Evolutionary conservation across 2,329 filamentous ascomycete species (phyloP).

Genomic region (Botrytis squamosa): DNA sequence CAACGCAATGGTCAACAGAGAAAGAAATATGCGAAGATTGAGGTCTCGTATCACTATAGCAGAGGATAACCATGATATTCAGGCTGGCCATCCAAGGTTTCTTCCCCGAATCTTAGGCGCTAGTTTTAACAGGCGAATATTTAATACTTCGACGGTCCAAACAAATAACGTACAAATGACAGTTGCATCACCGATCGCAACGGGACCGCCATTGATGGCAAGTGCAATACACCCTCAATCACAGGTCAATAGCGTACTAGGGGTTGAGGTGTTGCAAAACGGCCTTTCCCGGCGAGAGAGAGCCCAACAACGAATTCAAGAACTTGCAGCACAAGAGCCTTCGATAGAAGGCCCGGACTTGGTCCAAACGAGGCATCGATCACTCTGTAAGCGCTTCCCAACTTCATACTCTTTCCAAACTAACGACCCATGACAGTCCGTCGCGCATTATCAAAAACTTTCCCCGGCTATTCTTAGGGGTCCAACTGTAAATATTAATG

Average conservation of each 20-base stretch:
- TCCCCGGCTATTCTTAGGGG: constrained; percentile 34
- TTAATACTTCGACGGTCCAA: constrained; percentile 2
- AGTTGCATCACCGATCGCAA: constrained; percentile 22
- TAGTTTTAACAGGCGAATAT: constrained; percentile 21
- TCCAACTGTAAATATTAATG: constrained; percentile 3
- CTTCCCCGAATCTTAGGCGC: constrained; percentile 23
- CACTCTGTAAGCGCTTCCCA: constrained; percentile 28
- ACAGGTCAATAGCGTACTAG: constrained; percentile 15
- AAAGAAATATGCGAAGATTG: constrained; percentile 62
- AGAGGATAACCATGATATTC: constrained; percentile 23
- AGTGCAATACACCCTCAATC: constrained; percentile 15
- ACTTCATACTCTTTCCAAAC: neutral
- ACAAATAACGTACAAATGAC: constrained; percentile 8
- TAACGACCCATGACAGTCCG: constrained; percentile 29
- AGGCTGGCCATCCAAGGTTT: constrained; percentile 22
- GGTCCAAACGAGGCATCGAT: constrained; percentile 21
- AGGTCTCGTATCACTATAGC: constrained; percentile 30
- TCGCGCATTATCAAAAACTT: constrained; percentile 28
- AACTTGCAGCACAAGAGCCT: constrained; percentile 29
- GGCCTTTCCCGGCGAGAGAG: constrained; percentile 26
- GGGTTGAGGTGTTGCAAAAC: constrained; percentile 1
- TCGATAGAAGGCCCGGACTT: constrained; percentile 33
- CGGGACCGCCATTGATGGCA: constrained; percentile 25
- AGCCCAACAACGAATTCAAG: constrained; percentile 32
- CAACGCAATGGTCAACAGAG: constrained; percentile 81